These are phyloP conservation scores for Cercospora berteroae DNA, from an alignment of 2,329 filamentous ascomycete species.

Conservation along the genomic window DNA sequence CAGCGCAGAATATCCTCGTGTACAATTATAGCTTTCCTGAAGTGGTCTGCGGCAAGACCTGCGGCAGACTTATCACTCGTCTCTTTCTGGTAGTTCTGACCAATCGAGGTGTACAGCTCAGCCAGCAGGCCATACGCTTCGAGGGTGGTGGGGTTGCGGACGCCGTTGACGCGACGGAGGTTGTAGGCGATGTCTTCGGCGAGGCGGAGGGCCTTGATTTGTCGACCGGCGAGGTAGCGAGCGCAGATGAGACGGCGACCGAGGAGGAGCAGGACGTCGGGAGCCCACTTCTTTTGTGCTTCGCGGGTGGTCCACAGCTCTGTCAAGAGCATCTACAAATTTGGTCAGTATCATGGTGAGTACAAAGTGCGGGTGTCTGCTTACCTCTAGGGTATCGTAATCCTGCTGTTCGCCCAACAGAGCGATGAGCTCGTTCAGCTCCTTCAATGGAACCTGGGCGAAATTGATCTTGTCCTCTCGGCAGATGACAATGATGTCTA, in stretches of 20 bases:
- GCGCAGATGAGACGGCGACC: conserved; percentile 55
- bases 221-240: conserved; percentile 50
- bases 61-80: conserved; percentile 38
- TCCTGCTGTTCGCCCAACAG: conserved; percentile 51
- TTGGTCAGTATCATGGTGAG: conserved; percentile 6
- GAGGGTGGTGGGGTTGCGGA: conserved; percentile 48
- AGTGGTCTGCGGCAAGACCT: conserved; percentile 39
- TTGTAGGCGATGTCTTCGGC: conserved; percentile 58
- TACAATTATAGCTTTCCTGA: conserved; percentile 42
- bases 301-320: conserved; percentile 50
- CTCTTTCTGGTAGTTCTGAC: conserved; percentile 41
- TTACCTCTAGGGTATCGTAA: conserved; percentile 47
- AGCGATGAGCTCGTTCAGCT: conserved; percentile 47
- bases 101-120: conserved; percentile 48
- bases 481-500: conserved; percentile 46
- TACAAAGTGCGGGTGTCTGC: background rate
- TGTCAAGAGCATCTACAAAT: conserved; percentile 38
- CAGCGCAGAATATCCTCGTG: conserved; percentile 36
- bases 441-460: conserved; percentile 44
- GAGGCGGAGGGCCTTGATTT: conserved; percentile 46
- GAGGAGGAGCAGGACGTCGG: conserved; percentile 50
- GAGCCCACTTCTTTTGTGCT: conserved; percentile 47
- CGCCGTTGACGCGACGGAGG: conserved; percentile 53
- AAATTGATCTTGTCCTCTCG: conserved; percentile 47
- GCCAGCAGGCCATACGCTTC: conserved; percentile 53